Percentiles rank a stretch among this genome's conserved stretches.
Conservation (phyloP, 1,284 basidiomycete species). For the Irpex lacteus region DNA sequence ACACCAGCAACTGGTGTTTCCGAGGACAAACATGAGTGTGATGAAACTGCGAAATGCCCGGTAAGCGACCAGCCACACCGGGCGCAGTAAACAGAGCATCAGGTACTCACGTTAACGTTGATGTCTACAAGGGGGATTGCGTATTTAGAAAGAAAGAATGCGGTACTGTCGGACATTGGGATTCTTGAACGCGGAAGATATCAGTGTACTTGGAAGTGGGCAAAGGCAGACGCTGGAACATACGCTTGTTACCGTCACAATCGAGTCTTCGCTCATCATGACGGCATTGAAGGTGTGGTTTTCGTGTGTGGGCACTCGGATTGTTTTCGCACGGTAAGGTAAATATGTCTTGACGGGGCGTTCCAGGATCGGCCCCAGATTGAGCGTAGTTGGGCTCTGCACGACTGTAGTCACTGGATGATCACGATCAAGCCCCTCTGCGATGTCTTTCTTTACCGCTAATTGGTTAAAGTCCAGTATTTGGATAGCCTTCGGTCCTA, state of each 20-base stretch:
- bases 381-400: background rate
- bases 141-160: constrained; percentile 31
- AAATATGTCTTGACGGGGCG: constrained; percentile 41
- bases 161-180: constrained; percentile 28
- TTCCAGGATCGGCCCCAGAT: constrained; percentile 30
- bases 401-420: constrained; percentile 22
- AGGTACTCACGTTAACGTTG: constrained; percentile 1
- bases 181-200: constrained; percentile 12
- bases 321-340: constrained; percentile 37
- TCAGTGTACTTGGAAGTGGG: background rate
- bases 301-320: constrained; percentile 18
- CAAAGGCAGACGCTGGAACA: background rate
- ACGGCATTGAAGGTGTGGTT: constrained; percentile 28
- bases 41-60: background rate
- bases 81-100: background rate
- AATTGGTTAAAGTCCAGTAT: constrained; percentile 52
- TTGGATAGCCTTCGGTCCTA: constrained; percentile 14
- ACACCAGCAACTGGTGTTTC: background rate
- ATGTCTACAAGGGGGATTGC: background rate
- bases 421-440: constrained; percentile 5
- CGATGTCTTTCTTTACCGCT: constrained; percentile 31
- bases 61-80: background rate
- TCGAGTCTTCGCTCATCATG: constrained; percentile 54
- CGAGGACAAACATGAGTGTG: background rate
- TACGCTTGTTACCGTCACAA: constrained; percentile 23